Base-by-base conservation (phyloP, 1,139 yeast species). In the Pichia sp. region DNA sequence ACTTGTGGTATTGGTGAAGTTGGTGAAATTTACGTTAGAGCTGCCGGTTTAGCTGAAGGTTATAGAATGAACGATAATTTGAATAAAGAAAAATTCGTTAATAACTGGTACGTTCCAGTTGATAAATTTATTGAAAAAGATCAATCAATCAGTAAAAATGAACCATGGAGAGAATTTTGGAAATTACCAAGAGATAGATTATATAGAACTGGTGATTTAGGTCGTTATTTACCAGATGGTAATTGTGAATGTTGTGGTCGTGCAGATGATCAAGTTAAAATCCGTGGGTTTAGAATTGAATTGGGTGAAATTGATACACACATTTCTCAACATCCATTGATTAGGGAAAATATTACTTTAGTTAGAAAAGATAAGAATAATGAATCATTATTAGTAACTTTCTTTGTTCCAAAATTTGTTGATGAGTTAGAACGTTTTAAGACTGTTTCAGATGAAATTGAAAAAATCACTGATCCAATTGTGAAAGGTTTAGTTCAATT, bases 1-100 rank as follows among this genome's bases (percentile, higher is more conserved):
- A 79, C 94, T 8, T 92, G 98, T 73, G 98, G 97, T 66, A 90
- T 94, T 54, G 98, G 98, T 58, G 98, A 92, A 70, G 94, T 92
- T 51, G 99, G 99, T 60, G 99, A 92, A 66, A 90, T 92, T 55
- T 92, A 92, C 63, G 97, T 94, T 11, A 82, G 99, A 64, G 99
- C 98, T 39, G 98, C 90, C 50, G 99, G 99, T 49, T 76, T 92
- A 52, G 95, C 97, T 26, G 98, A 90, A 66, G 96, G 97, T 2
- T 92, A 92, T 68, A 77, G 96, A 60, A 87, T 92, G 43, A 76
- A 90, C 52, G 96, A 96, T 11, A 96, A 89, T 37, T 71, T 88
- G 65, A 92, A 90, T 63, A 81, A 80, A 46, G 82, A 87, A 64
- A 92, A 94, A 70, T 92, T 92, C 58, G 79, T 94, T 45, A 79